Evolutionary conservation across 2,329 filamentous ascomycete genomes (phyloP).

Genomic region (Cladosporium sp.): DNA sequence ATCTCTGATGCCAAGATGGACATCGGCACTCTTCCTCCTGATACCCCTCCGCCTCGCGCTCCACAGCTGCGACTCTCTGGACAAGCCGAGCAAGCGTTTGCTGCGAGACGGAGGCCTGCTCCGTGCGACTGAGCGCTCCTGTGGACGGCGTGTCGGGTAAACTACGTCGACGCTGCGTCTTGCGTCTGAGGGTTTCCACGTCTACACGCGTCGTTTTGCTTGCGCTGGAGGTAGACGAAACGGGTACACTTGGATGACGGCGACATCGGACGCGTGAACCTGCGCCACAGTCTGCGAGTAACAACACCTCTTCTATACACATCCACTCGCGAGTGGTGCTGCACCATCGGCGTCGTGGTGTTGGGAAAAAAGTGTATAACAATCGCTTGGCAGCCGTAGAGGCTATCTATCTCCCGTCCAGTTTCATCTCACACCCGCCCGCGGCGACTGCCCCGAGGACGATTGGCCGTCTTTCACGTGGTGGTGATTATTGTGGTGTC

Average conservation of each 20-base stretch:
- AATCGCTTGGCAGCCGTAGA: slow-evolving; percentile 8
- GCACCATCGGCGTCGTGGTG: not conserved
- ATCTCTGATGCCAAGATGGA: slow-evolving; percentile 13
- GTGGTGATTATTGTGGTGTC: not conserved
- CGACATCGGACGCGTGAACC: slow-evolving; percentile 9
- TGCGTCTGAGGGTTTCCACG: not conserved
- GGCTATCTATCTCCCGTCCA: slow-evolving; percentile 1
- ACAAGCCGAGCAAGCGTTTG: not conserved
- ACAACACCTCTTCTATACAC: not conserved
- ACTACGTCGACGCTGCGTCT: slow-evolving; percentile 1
- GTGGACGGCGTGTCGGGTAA: slow-evolving; percentile 5
- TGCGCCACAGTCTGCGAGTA: not conserved
- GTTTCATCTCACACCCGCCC: not conserved
- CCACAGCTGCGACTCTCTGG: slow-evolving; percentile 7
- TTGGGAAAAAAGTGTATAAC: slow-evolving; percentile 5
- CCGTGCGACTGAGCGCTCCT: slow-evolving; percentile 2
- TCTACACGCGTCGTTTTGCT: slow-evolving; percentile 9
- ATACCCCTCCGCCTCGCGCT: not conserved
- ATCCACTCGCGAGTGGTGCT: not conserved
- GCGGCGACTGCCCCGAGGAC: not conserved
- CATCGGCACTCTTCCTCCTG: not conserved
- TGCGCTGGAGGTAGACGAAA: not conserved
- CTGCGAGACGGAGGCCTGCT: slow-evolving; percentile 3
- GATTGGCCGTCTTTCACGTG: not conserved
- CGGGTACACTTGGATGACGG: not conserved